Evolutionary conservation across 768 basidiomycete species (phyloP).

Genomic region (Scleroderma bovista): DNA sequence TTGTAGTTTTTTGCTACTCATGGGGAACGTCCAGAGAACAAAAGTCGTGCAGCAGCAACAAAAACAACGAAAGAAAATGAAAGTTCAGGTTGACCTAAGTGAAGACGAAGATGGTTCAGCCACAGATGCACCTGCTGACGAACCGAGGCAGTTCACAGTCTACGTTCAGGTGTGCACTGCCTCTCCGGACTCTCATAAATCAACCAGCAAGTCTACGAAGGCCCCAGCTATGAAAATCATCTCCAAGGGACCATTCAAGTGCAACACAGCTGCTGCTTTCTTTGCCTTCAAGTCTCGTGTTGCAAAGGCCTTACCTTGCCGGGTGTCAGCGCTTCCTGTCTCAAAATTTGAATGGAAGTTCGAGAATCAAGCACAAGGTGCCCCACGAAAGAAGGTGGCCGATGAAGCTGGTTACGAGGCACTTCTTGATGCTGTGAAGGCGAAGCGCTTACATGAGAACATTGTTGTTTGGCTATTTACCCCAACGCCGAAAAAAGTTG

Average conservation of each 20-base stretch:
- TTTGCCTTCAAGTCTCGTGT: neutral
- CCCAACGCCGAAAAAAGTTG: neutral
- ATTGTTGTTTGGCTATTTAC: constrained; percentile 2
- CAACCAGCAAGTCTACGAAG: neutral
- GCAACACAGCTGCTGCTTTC: neutral
- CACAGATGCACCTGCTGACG: neutral
- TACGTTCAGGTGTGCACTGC: constrained; percentile 2
- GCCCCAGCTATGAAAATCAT: neutral
- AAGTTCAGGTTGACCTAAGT: too few relatives aligned
- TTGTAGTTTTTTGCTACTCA: too few relatives aligned
- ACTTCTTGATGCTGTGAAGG: constrained; percentile 8
- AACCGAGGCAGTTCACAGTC: constrained; percentile 1
- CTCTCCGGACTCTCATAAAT: neutral
- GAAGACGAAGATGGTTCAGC: too few relatives aligned
- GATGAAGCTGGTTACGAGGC: constrained; percentile 2
- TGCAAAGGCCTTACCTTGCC: constrained; percentile 1
- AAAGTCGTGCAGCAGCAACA: too few relatives aligned
- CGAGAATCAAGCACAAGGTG: constrained; percentile 1
- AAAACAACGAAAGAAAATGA: too few relatives aligned
- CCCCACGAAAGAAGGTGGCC: constrained; percentile 2
- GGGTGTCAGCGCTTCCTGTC: neutral
- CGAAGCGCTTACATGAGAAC: constrained; percentile 2
- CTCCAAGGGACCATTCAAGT: constrained; percentile 4
- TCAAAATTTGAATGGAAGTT: constrained; percentile 5
- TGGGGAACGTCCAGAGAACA: too few relatives aligned